Conservation (phyloP, 2,329 filamentous ascomycete genomes). For the Exophiala oligosperma region DNA sequence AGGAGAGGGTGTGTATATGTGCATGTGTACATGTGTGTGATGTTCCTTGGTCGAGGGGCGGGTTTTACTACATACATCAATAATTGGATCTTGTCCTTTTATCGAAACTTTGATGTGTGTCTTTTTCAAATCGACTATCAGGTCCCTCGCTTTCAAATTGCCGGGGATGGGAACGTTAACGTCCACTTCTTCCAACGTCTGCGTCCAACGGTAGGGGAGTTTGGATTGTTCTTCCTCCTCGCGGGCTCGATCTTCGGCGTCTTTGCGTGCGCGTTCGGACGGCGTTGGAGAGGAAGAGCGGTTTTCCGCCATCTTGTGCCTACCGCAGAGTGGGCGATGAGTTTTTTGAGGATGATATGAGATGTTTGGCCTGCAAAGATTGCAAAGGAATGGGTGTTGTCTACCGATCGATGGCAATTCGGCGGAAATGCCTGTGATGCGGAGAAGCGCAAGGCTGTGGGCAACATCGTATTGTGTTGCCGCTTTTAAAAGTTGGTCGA, state of each 20-base stretch:
- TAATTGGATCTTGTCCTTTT: slow-evolving; percentile 83
- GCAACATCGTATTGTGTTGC: too few relatives aligned
- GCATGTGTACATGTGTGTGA: slow-evolving; percentile 1
- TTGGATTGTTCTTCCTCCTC: slow-evolving; percentile 85
- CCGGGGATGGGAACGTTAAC: slow-evolving; percentile 74
- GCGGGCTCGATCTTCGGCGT: slow-evolving; percentile 63
- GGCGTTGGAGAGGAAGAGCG: slow-evolving; percentile 48
- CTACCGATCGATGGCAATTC: too few relatives aligned
- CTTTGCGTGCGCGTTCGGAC: slow-evolving; percentile 55
- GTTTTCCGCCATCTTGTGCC: slow-evolving; percentile 11
- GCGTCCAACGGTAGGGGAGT: slow-evolving; percentile 95
- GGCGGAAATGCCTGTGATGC: too few relatives aligned
- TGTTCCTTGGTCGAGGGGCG: neutral
- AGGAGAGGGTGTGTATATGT: neutral
- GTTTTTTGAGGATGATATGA: neutral
- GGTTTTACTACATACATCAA: slow-evolving; percentile 61
- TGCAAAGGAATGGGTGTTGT: too few relatives aligned
- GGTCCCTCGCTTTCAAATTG: slow-evolving; percentile 80
- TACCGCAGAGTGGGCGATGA: neutral
- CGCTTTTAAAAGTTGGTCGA: too few relatives aligned
- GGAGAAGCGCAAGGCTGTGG: too few relatives aligned
- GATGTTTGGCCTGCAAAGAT: neutral
- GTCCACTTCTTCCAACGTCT: slow-evolving; percentile 87
- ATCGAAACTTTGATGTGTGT: slow-evolving; percentile 74
- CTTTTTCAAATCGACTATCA: slow-evolving; percentile 81